Conservation (phyloP, 2,329 filamentous ascomycete species). For the Penicillium sp. region DNA sequence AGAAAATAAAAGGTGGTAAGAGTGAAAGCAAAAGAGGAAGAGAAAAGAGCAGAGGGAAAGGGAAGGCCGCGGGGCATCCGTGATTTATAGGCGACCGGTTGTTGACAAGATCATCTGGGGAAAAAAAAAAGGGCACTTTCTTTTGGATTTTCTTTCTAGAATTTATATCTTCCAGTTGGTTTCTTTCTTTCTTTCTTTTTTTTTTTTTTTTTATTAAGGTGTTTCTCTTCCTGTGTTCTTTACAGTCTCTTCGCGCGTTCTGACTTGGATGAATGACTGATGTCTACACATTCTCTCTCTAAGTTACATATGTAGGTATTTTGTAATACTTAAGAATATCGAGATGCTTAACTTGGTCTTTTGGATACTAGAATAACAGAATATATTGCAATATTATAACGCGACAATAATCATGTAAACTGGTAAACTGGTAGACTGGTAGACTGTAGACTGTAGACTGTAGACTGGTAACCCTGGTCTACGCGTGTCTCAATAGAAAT, state of each 20-base stretch:
- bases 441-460: not conserved
- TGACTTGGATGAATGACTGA: not conserved
- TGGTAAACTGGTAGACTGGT: not conserved
- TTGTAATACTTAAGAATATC: not conserved
- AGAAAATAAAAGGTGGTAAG: not conserved
- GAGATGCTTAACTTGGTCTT: not conserved
- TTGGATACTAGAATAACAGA: not conserved
- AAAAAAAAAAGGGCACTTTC: conserved; percentile 23
- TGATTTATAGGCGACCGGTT: conserved; percentile 43
- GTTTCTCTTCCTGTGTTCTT: conserved; percentile 6
- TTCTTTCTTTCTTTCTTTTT: not conserved
- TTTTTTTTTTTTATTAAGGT: not conserved
- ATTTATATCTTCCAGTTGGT: not conserved
- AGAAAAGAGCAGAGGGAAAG: conserved; percentile 34
- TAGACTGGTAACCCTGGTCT: not conserved
- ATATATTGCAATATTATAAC: not conserved
- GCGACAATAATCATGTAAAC: not conserved
- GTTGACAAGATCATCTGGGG: conserved; percentile 43
- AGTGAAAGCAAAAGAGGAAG: conserved; percentile 16
- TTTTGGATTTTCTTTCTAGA: conserved; percentile 5
- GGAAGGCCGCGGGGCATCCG: conserved; percentile 41
- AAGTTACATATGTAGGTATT: too few species aligned
- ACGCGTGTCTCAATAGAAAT: conserved; percentile 9
- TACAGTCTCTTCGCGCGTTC: not conserved
- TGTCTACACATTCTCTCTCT: not conserved